These are phyloP conservation scores for Aspergillus awamori DNA, from an alignment of 2,329 filamentous ascomycete genomes.

Conservation along the genomic window DNA sequence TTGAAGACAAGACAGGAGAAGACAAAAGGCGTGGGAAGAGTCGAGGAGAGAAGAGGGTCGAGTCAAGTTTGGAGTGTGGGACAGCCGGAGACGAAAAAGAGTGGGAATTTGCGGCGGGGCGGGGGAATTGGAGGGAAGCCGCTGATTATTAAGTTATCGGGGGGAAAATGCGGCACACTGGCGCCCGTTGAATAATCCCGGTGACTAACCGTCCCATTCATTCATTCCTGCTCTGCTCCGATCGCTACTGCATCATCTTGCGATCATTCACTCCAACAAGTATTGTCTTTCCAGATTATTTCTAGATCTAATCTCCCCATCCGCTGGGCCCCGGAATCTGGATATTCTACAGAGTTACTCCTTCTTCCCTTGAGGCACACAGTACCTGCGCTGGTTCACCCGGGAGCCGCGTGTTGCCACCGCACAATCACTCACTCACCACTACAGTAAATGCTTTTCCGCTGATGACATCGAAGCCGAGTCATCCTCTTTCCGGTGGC, in stretches of 20 bases:
- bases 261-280: not conserved
- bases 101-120: slow-evolving; percentile 15
- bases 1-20: slow-evolving; percentile 4
- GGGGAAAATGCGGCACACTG: not conserved
- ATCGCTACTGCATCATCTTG: not conserved
- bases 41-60: slow-evolving; percentile 11
- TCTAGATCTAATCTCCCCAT: not conserved
- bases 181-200: not conserved
- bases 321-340: not conserved
- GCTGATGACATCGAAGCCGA: slow-evolving; percentile 19
- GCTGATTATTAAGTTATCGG: slow-evolving; percentile 10
- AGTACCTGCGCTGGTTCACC: not conserved
- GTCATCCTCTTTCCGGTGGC: slow-evolving; percentile 12
- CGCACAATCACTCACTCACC: not conserved
- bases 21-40: slow-evolving; percentile 5
- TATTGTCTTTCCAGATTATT: not conserved
- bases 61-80: slow-evolving; percentile 15
- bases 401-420: slow-evolving; percentile 8
- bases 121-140: slow-evolving; percentile 5
- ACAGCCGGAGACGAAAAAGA: slow-evolving; percentile 16
- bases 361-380: not conserved
- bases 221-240: not conserved
- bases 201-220: not conserved
- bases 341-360: too few relatives aligned
- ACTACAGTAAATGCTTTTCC: not conserved